A percentile compares a stretch with the other conserved stretches of the same genome.
phyloP scores from a whole-genome alignment of 2,329 filamentous ascomycete species.

The Raffaelea albimanens region DNA sequence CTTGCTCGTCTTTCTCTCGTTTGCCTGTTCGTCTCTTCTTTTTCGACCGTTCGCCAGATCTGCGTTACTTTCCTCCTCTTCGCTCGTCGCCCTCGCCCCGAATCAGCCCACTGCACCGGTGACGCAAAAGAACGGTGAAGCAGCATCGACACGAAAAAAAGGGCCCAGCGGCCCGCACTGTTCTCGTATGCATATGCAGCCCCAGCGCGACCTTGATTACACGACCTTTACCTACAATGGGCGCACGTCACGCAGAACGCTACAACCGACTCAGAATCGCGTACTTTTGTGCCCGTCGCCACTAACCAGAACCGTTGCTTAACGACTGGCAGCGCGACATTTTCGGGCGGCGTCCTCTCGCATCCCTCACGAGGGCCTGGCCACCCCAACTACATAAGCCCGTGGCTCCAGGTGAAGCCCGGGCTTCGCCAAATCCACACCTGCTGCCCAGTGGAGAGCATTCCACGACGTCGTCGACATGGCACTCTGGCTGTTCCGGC shows the following conservation, averaged over 20 bases:
- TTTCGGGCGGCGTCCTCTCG: not conserved
- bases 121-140: too few relatives aligned
- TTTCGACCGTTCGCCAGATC: not conserved
- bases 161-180: too few relatives aligned
- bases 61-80: not conserved
- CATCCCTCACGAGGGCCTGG: not conserved
- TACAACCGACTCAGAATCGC: not conserved
- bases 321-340: not conserved
- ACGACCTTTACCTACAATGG: not conserved
- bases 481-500: conserved; percentile 78
- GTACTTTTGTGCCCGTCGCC: not conserved
- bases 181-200: too few relatives aligned
- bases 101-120: not conserved
- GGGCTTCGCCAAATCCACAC: not conserved
- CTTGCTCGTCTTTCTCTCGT: not conserved
- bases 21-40: not conserved
- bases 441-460: not conserved
- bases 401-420: not conserved
- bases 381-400: not conserved
- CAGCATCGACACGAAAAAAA: too few relatives aligned
- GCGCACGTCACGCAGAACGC: not conserved
- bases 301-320: not conserved
- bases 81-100: not conserved
- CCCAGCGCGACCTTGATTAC: not conserved
- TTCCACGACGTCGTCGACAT: conserved; percentile 30